These are phyloP conservation scores for Mycena indigotica DNA, from an alignment of 768 basidiomycete genomes.

Conservation along the genomic window DNA sequence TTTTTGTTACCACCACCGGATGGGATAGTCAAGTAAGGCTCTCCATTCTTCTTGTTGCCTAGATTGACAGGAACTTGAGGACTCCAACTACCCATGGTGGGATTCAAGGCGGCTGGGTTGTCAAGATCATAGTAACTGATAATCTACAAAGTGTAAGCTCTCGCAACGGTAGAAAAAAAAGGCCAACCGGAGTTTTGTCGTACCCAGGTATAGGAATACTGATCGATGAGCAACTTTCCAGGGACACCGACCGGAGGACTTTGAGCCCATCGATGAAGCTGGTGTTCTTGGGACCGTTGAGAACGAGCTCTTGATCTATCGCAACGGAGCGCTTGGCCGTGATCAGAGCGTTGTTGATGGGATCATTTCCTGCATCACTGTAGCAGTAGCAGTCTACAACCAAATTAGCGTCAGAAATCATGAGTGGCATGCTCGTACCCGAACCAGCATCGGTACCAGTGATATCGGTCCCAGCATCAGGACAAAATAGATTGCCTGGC, in stretches of 20 bases:
- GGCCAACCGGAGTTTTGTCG: too few species aligned
- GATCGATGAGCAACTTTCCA: not conserved
- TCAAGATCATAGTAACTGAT: slow-evolving; percentile 2
- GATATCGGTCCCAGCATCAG: not conserved
- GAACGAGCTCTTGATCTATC: too few species aligned
- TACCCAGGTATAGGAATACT: not conserved
- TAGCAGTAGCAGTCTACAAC: not conserved
- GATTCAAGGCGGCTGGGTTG: not conserved
- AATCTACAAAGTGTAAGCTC: not conserved
- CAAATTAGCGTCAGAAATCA: too few species aligned
- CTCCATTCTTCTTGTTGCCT: not conserved
- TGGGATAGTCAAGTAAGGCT: not conserved
- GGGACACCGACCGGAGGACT: not conserved
- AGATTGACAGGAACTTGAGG: slow-evolving; percentile 1
- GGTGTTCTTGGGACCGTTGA: too few species aligned
- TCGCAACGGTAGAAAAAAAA: too few species aligned
- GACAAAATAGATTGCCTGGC: slow-evolving; percentile 12
- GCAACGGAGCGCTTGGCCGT: not conserved
- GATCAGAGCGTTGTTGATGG: not conserved
- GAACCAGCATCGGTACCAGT: not conserved
- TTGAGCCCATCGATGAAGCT: too few species aligned
- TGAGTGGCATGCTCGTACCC: too few species aligned
- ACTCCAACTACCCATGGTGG: not conserved
- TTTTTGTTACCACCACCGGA: not conserved
- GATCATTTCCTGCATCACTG: not conserved